These are phyloP conservation scores for Aphanomyces cochlioides DNA, from an alignment of 352 stramenopile species.

Conservation along the genomic window DNA sequence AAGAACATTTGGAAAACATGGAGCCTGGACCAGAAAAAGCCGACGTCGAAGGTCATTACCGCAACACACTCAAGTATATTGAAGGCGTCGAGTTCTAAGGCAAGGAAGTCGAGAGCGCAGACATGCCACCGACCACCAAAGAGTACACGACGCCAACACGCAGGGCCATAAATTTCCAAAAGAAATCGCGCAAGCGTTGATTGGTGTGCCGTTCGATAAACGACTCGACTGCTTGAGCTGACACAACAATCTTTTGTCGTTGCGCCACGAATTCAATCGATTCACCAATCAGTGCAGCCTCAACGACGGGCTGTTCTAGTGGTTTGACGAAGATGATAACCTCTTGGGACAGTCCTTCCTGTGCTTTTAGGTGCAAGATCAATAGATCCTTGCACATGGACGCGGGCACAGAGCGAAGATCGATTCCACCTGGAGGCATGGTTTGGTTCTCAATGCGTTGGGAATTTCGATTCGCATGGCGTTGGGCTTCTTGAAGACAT, in stretches of 20 bases:
- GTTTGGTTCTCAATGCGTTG: neutral
- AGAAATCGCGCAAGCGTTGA: constrained; percentile 11
- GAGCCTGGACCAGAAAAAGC: constrained; percentile 53
- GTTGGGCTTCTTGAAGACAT: constrained; percentile 16
- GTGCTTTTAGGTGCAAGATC: constrained; percentile 5
- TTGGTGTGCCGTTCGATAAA: constrained; percentile 6
- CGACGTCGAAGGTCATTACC: constrained; percentile 82
- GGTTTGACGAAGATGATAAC: constrained; percentile 8
- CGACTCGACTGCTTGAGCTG: constrained; percentile 7
- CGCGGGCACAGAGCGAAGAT: constrained; percentile 7
- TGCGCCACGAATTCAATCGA: neutral
- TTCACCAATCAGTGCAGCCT: neutral
- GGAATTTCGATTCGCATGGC: neutral
- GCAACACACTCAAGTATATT: constrained; percentile 78
- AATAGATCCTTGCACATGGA: constrained; percentile 6
- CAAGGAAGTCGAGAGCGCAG: constrained; percentile 3
- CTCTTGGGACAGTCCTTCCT: neutral
- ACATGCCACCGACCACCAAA: neutral
- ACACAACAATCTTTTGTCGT: constrained; percentile 1
- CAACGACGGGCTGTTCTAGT: neutral
- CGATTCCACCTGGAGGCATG: neutral
- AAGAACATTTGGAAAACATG: constrained; percentile 93
- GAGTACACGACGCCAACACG: constrained; percentile 13
- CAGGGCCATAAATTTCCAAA: constrained; percentile 19
- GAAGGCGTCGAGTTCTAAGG: constrained; percentile 37